phyloP scores from a whole-genome alignment of 768 basidiomycete species.

The Suillus spraguei region DNA sequence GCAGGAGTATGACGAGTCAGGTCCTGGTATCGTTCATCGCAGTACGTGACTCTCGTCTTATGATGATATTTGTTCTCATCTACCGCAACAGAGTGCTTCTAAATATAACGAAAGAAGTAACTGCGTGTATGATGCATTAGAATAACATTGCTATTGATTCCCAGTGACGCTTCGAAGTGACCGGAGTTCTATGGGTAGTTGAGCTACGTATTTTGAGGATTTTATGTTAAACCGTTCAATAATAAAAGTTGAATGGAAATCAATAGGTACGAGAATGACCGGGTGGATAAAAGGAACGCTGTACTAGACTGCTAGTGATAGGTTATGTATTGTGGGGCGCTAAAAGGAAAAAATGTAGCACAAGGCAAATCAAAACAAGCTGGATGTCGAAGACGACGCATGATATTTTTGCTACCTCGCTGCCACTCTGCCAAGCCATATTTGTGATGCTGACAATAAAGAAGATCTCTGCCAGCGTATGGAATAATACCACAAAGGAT shows the following conservation, averaged over 20 bases:
- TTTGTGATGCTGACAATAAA: too few species aligned
- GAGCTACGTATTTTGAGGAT: neutral
- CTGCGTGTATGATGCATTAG: conserved; percentile 28
- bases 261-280: too few species aligned
- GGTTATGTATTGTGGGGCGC: too few species aligned
- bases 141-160: conserved; percentile 23
- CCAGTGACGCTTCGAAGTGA: neutral
- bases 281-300: too few species aligned
- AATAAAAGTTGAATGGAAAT: conserved; percentile 2
- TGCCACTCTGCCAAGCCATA: too few species aligned
- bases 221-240: neutral
- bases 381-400: too few species aligned
- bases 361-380: too few species aligned
- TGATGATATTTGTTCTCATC: conserved; percentile 1
- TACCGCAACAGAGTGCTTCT: conserved; percentile 27
- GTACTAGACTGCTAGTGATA: too few species aligned
- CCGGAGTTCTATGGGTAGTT: neutral
- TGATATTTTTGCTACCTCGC: too few species aligned
- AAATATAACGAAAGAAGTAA: conserved; percentile 23
- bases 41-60: conserved; percentile 44
- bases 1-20: conserved; percentile 90
- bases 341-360: too few species aligned
- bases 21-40: conserved; percentile 80
- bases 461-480: too few species aligned
- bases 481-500: too few species aligned